These are phyloP conservation scores for Ascochyta clinopodiicola DNA, from an alignment of 2,329 filamentous ascomycete genomes.

Conservation along the genomic window DNA sequence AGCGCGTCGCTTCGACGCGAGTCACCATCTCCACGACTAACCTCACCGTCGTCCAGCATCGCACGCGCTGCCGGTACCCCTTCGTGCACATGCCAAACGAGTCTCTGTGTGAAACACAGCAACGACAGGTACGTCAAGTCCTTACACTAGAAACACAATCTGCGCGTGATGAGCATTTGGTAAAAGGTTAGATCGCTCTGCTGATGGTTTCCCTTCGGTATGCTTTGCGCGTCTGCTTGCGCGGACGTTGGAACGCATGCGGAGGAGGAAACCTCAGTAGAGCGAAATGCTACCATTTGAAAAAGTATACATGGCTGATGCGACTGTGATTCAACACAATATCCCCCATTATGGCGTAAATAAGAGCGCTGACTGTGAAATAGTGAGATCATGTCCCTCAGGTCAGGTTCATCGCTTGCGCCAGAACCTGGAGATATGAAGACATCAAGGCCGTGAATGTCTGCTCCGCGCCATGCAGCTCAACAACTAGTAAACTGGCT, in stretches of 20 bases:
- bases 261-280: constrained; percentile 32
- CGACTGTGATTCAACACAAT: background rate
- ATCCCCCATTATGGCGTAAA: background rate
- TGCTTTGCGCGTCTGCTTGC: background rate
- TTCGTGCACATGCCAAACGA: background rate
- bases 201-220: constrained; percentile 31
- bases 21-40: too few relatives aligned
- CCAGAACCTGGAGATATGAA: background rate
- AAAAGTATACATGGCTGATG: constrained; percentile 32
- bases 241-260: background rate
- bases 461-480: background rate
- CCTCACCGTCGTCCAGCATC: too few relatives aligned
- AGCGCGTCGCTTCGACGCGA: constrained; percentile 14
- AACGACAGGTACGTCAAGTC: background rate
- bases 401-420: background rate
- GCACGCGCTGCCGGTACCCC: background rate
- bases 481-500: background rate
- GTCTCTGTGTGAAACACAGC: background rate
- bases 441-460: background rate
- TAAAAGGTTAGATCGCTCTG: constrained; percentile 45
- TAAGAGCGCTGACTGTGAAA: background rate
- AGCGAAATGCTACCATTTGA: constrained; percentile 35
- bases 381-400: background rate
- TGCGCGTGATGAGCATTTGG: constrained; percentile 36
- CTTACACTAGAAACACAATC: background rate